Conservation (phyloP, 768 basidiomycete genomes). For the Postia placenta region DNA sequence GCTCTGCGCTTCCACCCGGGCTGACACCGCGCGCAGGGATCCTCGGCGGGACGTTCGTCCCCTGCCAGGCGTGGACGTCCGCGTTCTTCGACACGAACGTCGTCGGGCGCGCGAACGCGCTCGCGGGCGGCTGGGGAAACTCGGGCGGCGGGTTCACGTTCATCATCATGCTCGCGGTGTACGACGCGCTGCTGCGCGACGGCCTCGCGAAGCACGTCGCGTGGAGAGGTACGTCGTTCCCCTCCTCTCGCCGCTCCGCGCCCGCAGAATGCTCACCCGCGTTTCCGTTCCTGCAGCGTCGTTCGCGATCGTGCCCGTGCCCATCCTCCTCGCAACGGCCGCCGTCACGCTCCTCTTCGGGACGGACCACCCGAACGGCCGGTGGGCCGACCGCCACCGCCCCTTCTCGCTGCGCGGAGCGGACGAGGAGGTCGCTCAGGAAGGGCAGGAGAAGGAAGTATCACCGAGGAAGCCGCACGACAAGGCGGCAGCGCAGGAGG, state of each 20-base stretch:
- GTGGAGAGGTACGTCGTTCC: constrained; percentile 35
- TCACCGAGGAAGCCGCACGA: neutral
- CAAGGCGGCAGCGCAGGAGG: neutral
- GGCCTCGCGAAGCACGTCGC: constrained; percentile 36
- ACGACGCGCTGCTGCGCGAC: constrained; percentile 29
- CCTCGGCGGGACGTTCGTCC: constrained; percentile 54
- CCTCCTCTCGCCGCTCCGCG: neutral
- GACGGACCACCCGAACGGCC: constrained; percentile 48
- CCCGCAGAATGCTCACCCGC: neutral
- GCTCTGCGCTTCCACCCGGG: neutral
- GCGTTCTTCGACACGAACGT: constrained; percentile 49
- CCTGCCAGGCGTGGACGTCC: constrained; percentile 58
- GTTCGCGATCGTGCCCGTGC: constrained; percentile 53
- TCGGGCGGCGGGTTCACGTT: constrained; percentile 44
- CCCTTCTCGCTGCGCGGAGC: constrained; percentile 13
- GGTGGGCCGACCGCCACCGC: constrained; percentile 43
- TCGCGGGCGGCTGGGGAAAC: constrained; percentile 54
- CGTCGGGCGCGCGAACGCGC: constrained; percentile 44
- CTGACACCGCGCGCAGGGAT: constrained; percentile 22
- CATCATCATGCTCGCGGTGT: constrained; percentile 50
- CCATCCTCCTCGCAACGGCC: constrained; percentile 41
- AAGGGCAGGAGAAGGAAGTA: constrained; percentile 10
- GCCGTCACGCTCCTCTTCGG: constrained; percentile 37
- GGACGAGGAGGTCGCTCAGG: constrained; percentile 4
- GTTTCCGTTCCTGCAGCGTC: constrained; percentile 21